Percentiles rank a stretch among this genome's conserved stretches.
Evolutionary conservation across 2,329 filamentous ascomycete species (phyloP).

Genomic region (Aotearoamyces nothofagi): DNA sequence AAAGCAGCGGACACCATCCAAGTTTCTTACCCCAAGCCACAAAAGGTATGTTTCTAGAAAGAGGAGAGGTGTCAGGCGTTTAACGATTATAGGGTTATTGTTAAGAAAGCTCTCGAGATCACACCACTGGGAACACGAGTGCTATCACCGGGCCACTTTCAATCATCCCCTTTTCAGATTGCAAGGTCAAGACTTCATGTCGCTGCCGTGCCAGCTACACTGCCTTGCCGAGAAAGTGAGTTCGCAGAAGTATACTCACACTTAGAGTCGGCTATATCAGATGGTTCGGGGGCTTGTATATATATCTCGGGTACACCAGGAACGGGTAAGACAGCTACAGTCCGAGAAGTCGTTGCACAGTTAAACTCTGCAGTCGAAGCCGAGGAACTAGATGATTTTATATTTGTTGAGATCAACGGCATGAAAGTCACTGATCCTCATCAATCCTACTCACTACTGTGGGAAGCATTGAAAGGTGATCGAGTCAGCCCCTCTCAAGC

Average conservation of each 20-base stretch:
- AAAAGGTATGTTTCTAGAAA: slow-evolving; percentile 32
- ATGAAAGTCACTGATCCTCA: slow-evolving; percentile 99
- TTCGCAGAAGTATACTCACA: slow-evolving; percentile 88
- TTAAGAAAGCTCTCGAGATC: slow-evolving; percentile 87
- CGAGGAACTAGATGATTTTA: slow-evolving; percentile 94
- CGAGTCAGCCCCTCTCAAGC: slow-evolving; percentile 86
- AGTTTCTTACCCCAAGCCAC: slow-evolving; percentile 42
- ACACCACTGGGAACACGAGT: slow-evolving; percentile 85
- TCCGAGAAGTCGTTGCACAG: slow-evolving; percentile 82
- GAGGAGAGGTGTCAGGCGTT: slow-evolving; percentile 2
- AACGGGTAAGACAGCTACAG: slow-evolving; percentile 93
- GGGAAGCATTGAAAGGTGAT: slow-evolving; percentile 91
- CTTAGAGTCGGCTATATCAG: slow-evolving; percentile 83
- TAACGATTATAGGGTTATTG: slow-evolving; percentile 32
- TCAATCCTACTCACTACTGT: slow-evolving; percentile 86
- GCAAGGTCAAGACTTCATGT: slow-evolving; percentile 84
- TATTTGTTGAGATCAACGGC: slow-evolving; percentile 98
- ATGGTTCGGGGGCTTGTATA: slow-evolving; percentile 88
- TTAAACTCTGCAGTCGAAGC: slow-evolving; percentile 75
- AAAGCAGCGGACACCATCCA: slow-evolving; percentile 24
- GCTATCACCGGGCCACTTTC: slow-evolving; percentile 58
- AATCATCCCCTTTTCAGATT: slow-evolving; percentile 80
- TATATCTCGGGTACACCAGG: slow-evolving; percentile 99
- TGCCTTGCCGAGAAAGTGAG: slow-evolving; percentile 85
- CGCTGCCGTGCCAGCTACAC: slow-evolving; percentile 73